Conservation (phyloP, 805 yeast genomes). For the Metschnikowia sp. region DNA sequence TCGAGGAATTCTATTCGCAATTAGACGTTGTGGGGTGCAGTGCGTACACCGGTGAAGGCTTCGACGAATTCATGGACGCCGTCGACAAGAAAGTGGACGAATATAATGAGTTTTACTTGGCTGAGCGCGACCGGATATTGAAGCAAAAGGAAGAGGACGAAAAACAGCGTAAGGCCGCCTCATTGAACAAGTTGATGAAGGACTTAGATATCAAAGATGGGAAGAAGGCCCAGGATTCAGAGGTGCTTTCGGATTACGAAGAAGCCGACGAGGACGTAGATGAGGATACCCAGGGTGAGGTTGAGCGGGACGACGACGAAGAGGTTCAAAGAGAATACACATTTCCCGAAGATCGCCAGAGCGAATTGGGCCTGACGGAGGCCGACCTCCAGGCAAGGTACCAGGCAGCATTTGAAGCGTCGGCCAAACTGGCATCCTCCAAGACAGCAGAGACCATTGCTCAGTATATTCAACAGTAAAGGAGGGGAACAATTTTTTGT, state of each 20-base stretch:
- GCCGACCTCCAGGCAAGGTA: slow-evolving; percentile 63
- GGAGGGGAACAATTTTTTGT: too few relatives aligned
- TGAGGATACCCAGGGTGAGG: slow-evolving; percentile 45
- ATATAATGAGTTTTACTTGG: slow-evolving; percentile 75
- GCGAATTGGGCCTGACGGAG: slow-evolving; percentile 52
- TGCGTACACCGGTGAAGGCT: slow-evolving; percentile 89
- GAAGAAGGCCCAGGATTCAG: slow-evolving; percentile 28
- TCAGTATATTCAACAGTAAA: slow-evolving; percentile 45
- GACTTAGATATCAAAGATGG: slow-evolving; percentile 69
- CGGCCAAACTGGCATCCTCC: slow-evolving; percentile 59
- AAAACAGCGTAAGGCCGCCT: slow-evolving; percentile 64
- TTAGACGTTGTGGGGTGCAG: slow-evolving; percentile 92
- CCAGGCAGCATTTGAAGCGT: slow-evolving; percentile 64
- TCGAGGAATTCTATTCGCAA: slow-evolving; percentile 93
- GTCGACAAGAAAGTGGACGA: slow-evolving; percentile 87
- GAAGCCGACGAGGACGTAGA: slow-evolving; percentile 36
- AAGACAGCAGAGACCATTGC: slow-evolving; percentile 73
- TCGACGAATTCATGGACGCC: slow-evolving; percentile 82
- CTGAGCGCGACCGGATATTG: slow-evolving; percentile 79
- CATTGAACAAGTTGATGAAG: slow-evolving; percentile 71
- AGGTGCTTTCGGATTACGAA: slow-evolving; percentile 50
- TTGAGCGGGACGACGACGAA: slow-evolving; percentile 46
- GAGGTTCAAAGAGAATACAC: slow-evolving; percentile 59
- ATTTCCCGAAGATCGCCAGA: slow-evolving; percentile 62
- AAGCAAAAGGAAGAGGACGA: slow-evolving; percentile 76